phyloP scores from a whole-genome alignment of 805 yeast genomes.

The Candida yuanshanica region DNA sequence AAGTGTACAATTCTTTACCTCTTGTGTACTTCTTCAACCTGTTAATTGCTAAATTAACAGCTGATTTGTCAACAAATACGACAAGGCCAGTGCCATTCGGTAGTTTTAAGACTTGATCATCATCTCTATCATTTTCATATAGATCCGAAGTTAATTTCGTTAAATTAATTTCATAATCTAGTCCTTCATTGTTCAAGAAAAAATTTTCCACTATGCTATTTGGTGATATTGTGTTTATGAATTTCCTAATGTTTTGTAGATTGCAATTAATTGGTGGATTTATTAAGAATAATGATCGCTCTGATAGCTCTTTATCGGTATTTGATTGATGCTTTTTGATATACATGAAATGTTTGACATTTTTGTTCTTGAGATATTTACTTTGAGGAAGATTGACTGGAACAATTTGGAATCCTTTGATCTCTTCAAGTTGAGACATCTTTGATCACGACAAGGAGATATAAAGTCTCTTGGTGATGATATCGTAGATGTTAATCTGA shows the following conservation, averaged over 20 bases:
- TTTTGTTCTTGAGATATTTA: conserved; percentile 13
- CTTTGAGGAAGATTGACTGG: conserved; percentile 38
- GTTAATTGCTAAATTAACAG: conserved; percentile 57
- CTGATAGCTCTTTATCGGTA: conserved; percentile 36
- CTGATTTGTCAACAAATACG: conserved; percentile 66
- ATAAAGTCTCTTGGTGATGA: too few species aligned
- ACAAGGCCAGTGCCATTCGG: conserved; percentile 74
- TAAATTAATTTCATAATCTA: conserved; percentile 45
- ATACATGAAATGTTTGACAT: conserved; percentile 50
- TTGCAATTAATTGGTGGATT: conserved; percentile 68
- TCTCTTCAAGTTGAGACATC: conserved; percentile 29
- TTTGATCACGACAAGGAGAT: too few species aligned
- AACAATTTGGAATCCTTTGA: conserved; percentile 53
- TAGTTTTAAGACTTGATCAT: conserved; percentile 35
- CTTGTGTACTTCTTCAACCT: conserved; percentile 48
- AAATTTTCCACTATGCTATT: conserved; percentile 58
- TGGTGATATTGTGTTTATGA: conserved; percentile 53
- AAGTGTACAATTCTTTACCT: conserved; percentile 31
- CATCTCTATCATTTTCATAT: conserved; percentile 28
- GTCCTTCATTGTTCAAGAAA: conserved; percentile 36
- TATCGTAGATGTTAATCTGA: too few species aligned
- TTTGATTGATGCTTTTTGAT: conserved; percentile 57
- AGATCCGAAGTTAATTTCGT: conserved; percentile 55
- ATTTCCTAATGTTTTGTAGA: conserved; percentile 44
- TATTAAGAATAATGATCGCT: conserved; percentile 64